A percentile compares a stretch with the other conserved stretches of the same genome.
phyloP scores from a whole-genome alignment of 1,284 basidiomycete species.

The Sanghuangporus weigelae region DNA sequence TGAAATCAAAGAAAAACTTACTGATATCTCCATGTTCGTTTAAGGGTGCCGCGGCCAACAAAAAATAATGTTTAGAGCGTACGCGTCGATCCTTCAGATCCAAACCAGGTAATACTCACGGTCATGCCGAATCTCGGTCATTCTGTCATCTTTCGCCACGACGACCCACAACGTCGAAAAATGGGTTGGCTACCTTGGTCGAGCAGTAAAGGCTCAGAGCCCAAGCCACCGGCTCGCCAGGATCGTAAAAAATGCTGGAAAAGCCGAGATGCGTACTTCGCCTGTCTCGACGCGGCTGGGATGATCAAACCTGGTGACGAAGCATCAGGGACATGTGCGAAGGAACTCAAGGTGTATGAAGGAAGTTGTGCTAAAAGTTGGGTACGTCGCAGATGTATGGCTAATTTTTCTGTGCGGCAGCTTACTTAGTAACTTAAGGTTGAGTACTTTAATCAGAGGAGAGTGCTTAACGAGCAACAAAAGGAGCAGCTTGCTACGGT shows the following conservation, averaged over 20 bases:
- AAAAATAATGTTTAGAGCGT: neutral
- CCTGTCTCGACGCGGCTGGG: slow-evolving; percentile 60
- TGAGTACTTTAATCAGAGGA: slow-evolving; percentile 79
- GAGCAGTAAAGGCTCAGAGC: slow-evolving; percentile 3
- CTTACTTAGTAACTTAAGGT: slow-evolving; percentile 41
- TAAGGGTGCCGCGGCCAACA: neutral
- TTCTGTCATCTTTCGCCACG: neutral
- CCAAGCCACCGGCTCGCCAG: slow-evolving; percentile 31
- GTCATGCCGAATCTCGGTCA: neutral
- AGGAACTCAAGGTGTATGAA: slow-evolving; percentile 51
- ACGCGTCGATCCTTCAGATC: neutral
- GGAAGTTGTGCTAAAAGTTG: slow-evolving; percentile 75
- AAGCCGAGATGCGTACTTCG: slow-evolving; percentile 67
- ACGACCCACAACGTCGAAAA: neutral
- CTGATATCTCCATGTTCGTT: slow-evolving; percentile 20
- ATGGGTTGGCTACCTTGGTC: slow-evolving; percentile 16
- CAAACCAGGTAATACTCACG: neutral
- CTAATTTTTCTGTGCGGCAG: neutral
- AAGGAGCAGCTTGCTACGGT: slow-evolving; percentile 58
- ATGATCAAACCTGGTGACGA: slow-evolving; percentile 69
- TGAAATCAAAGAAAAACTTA: slow-evolving; percentile 13
- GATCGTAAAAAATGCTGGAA: slow-evolving; percentile 75
- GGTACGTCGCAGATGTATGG: slow-evolving; percentile 42
- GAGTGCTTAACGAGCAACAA: slow-evolving; percentile 69
- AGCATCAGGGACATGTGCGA: slow-evolving; percentile 43